A percentile compares a stretch with the other conserved stretches of the same genome.
These are phyloP conservation scores for Eucommia ulmoides DNA, from an alignment of 257 asterid species.

Conservation along the genomic window DNA sequence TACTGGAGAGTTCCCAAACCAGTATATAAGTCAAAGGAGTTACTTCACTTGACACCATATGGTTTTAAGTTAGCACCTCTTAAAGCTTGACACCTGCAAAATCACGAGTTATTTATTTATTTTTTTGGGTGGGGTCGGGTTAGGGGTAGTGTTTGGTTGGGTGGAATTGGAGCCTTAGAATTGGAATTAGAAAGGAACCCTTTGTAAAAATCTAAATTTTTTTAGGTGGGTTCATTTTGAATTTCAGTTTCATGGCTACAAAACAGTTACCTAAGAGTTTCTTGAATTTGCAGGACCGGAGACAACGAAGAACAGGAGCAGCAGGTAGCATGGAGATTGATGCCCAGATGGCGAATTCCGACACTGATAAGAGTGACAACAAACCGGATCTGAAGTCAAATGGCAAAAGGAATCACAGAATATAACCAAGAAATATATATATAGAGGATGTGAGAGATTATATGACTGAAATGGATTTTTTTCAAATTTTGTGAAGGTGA, in stretches of 20 bases:
- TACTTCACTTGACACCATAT: too few species aligned
- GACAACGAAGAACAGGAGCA: constrained; percentile 62
- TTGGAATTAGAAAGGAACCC: not conserved
- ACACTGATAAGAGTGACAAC: constrained; percentile 76
- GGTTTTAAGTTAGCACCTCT: too few species aligned
- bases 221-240: not conserved
- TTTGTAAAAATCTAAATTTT: too few species aligned
- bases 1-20: too few species aligned
- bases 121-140: not conserved
- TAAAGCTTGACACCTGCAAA: too few species aligned
- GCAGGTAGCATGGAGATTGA: constrained; percentile 59
- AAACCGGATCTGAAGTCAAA: constrained; percentile 39
- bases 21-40: too few species aligned
- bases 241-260: not conserved
- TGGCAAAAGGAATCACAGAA: constrained; percentile 22
- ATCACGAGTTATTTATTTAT: too few species aligned
- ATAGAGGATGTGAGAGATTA: too few species aligned
- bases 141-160: not conserved
- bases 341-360: constrained; percentile 37
- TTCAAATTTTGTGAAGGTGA: too few species aligned
- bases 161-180: not conserved
- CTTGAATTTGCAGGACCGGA: constrained; percentile 49
- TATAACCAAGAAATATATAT: too few species aligned
- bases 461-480: too few species aligned
- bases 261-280: not conserved